A percentile compares a stretch with the other conserved stretches of the same genome.
These are phyloP conservation scores for Aplosporella prunicola DNA, from an alignment of 2,329 filamentous ascomycete genomes.

Conservation along the genomic window DNA sequence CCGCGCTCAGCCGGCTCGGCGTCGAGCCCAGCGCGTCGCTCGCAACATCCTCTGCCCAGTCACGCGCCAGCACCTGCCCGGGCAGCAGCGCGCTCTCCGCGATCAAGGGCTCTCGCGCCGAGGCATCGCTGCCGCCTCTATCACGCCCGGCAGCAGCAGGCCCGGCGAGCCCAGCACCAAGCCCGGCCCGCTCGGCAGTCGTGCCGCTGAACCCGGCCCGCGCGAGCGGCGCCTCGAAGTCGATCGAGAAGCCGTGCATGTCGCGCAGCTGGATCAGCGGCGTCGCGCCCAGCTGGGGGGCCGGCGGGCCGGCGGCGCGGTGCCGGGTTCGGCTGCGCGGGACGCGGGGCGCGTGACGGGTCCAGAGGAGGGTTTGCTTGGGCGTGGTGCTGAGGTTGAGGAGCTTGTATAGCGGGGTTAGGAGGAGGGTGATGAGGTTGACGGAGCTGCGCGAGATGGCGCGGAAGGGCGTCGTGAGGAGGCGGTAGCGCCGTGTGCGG, in stretches of 20 bases:
- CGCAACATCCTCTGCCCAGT: neutral
- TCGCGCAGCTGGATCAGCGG: neutral
- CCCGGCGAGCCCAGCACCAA: neutral
- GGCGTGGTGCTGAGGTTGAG: neutral
- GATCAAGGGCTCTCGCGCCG: too few species aligned
- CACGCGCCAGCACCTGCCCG: too few species aligned
- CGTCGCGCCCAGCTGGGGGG: neutral
- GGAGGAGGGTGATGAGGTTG: neutral
- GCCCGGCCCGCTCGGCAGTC: neutral
- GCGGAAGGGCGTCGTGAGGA: constrained; percentile 15
- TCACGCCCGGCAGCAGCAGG: neutral
- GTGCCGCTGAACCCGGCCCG: too few species aligned
- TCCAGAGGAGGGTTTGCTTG: neutral
- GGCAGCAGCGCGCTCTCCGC: neutral
- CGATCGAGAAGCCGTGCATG: neutral
- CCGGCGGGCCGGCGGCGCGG: neutral
- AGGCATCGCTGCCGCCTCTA: constrained; percentile 3
- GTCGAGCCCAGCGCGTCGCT: neutral
- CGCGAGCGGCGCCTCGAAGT: neutral
- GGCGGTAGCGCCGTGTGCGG: constrained; percentile 19
- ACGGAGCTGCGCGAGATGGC: neutral
- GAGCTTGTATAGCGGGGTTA: neutral
- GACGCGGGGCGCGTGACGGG: neutral
- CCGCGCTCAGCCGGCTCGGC: neutral
- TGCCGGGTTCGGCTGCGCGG: neutral